Conservation (phyloP, 169 alveolate species). For the Theileria parva region DNA sequence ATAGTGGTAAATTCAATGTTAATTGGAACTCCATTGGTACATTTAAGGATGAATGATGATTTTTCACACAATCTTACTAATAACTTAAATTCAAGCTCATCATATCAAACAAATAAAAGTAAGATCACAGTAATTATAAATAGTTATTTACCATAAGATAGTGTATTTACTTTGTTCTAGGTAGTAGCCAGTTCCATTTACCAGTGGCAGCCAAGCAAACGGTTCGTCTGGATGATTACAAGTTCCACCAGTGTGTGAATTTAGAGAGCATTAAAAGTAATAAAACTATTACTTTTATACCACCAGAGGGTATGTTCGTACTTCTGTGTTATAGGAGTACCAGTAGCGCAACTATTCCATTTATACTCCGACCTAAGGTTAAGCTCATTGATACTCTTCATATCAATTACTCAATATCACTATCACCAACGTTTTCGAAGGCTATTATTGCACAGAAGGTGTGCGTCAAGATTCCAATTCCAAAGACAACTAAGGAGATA, state of each 20-base stretch:
- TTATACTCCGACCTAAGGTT: constrained; percentile 32
- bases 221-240: constrained; percentile 37
- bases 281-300: constrained; percentile 10
- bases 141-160: background rate
- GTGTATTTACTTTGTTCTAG: background rate
- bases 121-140: background rate
- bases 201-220: constrained; percentile 47
- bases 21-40: constrained; percentile 23
- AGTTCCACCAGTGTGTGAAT: constrained; percentile 51
- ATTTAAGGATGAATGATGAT: constrained; percentile 24
- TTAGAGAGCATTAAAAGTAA: background rate
- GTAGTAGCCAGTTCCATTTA: constrained; percentile 21
- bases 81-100: background rate
- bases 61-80: background rate
- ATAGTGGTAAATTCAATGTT: constrained; percentile 20
- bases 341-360: constrained; percentile 18
- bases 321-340: constrained; percentile 36
- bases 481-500: constrained; percentile 32
- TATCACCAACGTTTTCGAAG: constrained; percentile 29
- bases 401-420: constrained; percentile 35
- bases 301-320: constrained; percentile 40
- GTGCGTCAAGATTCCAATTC: constrained; percentile 39
- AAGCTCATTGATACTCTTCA: constrained; percentile 11
- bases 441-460: constrained; percentile 21
- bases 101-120: background rate